A percentile compares a stretch with the other conserved stretches of the same genome.
Evolutionary conservation across 805 yeast genomes (phyloP).

Genomic region (Ogataea nitratoaversa): DNA sequence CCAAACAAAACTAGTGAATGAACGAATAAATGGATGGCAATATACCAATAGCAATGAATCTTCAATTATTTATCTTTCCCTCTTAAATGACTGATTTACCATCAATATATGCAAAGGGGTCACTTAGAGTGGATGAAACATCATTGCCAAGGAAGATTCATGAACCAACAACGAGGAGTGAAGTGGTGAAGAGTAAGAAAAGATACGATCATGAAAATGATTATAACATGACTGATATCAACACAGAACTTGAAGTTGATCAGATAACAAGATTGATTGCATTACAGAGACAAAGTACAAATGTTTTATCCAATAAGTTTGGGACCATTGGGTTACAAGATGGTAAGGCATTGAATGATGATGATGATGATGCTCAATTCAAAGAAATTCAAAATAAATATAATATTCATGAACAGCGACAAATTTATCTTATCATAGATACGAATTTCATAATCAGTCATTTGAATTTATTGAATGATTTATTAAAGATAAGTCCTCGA

Average conservation of each 20-base stretch:
- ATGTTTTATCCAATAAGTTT: too few relatives aligned
- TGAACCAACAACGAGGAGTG: too few relatives aligned
- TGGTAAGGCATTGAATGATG: too few relatives aligned
- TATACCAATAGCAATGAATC: too few relatives aligned
- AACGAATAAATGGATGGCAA: too few relatives aligned
- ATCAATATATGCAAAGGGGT: background rate
- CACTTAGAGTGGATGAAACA: background rate
- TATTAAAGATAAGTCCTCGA: slow-evolving; percentile 36
- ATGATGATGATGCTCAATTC: background rate
- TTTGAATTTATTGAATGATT: slow-evolving; percentile 49
- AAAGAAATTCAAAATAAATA: background rate
- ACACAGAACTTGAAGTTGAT: slow-evolving; percentile 12
- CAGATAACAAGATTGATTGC: slow-evolving; percentile 12
- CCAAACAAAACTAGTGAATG: background rate
- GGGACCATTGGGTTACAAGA: too few relatives aligned
- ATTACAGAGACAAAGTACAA: slow-evolving; percentile 2
- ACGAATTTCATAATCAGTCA: slow-evolving; percentile 81
- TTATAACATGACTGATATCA: slow-evolving; percentile 16
- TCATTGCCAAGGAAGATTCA: too few relatives aligned
- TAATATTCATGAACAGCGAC: background rate
- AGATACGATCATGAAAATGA: slow-evolving; percentile 5
- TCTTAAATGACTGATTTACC: background rate
- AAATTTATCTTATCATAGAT: slow-evolving; percentile 56
- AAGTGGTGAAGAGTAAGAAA: background rate
- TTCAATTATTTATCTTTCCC: too few relatives aligned